Conservation (phyloP, 202 grass and related monocot species). For the Saccharum hybrid region DNA sequence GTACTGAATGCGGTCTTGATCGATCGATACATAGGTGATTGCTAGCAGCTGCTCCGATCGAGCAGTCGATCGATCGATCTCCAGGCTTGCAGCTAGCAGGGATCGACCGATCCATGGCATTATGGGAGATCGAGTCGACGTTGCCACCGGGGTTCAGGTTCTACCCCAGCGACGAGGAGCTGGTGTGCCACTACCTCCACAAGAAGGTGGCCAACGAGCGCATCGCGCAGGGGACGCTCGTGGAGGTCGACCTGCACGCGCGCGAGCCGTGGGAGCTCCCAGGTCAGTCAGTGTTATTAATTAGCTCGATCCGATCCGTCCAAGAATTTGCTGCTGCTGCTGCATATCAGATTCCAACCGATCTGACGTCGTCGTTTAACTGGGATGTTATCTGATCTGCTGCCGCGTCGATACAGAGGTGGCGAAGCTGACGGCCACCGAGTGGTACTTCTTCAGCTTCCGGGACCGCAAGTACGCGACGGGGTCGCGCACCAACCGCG, state of each 20-base stretch:
- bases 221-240: constrained; percentile 59
- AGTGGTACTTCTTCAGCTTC: constrained; percentile 96
- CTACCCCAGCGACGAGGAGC: constrained; percentile 86
- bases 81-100: not conserved
- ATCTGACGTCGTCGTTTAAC: too few species aligned
- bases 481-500: constrained; percentile 69
- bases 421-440: constrained; percentile 67
- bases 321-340: too few species aligned
- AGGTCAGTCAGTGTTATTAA: constrained; percentile 24
- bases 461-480: constrained; percentile 78
- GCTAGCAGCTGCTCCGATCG: too few species aligned
- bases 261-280: constrained; percentile 84
- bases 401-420: constrained; percentile 45
- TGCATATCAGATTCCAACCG: too few species aligned
- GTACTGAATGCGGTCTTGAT: too few species aligned
- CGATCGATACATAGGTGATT: too few species aligned
- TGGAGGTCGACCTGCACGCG: constrained; percentile 77
- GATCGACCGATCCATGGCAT: not conserved
- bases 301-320: too few species aligned
- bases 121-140: constrained; percentile 64
- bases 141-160: constrained; percentile 80
- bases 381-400: too few species aligned
- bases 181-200: constrained; percentile 77
- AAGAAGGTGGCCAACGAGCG: constrained; percentile 72
- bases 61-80: too few species aligned